Evolutionary conservation across 1,284 basidiomycete genomes (phyloP).

Genomic region (Pseudozyma pruni): DNA sequence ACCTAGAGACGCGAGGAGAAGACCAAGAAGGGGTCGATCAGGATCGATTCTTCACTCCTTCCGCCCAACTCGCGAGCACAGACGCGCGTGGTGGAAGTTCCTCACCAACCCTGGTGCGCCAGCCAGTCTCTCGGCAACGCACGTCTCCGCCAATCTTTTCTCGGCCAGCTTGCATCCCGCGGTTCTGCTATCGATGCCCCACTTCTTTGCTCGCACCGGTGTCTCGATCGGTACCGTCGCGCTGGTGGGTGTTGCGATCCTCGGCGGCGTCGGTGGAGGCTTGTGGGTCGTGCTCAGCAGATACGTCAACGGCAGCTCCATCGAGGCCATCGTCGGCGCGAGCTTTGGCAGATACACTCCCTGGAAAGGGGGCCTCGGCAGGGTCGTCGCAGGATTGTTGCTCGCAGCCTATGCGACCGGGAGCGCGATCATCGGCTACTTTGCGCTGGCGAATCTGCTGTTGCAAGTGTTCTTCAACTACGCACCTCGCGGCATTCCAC

Average conservation of each 20-base stretch:
- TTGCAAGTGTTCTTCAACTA: conserved; percentile 65
- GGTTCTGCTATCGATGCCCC: conserved; percentile 63
- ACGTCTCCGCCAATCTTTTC: conserved; percentile 64
- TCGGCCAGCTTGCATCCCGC: conserved; percentile 62
- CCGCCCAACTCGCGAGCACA: conserved; percentile 29
- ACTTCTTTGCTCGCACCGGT: conserved; percentile 61
- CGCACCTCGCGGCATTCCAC: conserved; percentile 47
- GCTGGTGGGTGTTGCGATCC: conserved; percentile 46
- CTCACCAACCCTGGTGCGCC: conserved; percentile 53
- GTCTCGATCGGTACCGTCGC: conserved; percentile 48
- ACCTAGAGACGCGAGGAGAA: conserved; percentile 2
- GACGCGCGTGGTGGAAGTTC: conserved; percentile 46
- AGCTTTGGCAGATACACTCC: conserved; percentile 61
- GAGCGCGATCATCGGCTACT: conserved; percentile 63
- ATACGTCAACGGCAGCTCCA: conserved; percentile 61
- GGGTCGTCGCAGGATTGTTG: conserved; percentile 47
- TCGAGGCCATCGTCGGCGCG: conserved; percentile 61
- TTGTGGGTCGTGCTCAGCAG: conserved; percentile 64
- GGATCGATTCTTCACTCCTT: conserved; percentile 35
- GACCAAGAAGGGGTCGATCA: conserved; percentile 1
- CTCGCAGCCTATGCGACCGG: conserved; percentile 62
- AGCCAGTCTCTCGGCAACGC: conserved; percentile 57
- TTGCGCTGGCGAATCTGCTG: conserved; percentile 62
- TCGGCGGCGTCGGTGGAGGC: conserved; percentile 64
- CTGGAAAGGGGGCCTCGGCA: conserved; percentile 62